Conservation (phyloP, 352 stramenopile species). For the Phytophthora macrochlamydospora region DNA sequence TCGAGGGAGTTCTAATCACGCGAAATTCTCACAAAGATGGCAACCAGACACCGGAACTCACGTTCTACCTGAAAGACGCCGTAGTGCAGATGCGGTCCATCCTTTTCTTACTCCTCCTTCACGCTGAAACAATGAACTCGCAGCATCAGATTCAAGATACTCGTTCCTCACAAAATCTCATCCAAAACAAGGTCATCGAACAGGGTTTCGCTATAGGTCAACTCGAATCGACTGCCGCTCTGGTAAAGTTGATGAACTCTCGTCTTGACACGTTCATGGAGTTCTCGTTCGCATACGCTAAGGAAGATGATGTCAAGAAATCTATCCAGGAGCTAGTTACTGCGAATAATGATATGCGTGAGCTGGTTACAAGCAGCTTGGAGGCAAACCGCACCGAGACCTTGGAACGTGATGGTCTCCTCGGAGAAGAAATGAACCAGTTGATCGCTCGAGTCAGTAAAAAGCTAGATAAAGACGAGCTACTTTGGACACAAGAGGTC, state of each 20-base stretch:
- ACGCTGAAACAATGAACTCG: conserved; percentile 44
- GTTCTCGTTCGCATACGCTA: conserved; percentile 65
- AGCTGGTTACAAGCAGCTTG: conserved; percentile 52
- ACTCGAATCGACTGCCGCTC: conserved; percentile 49
- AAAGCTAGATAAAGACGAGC: conserved; percentile 78
- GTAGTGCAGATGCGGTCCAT: conserved; percentile 69
- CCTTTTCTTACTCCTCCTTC: conserved; percentile 54
- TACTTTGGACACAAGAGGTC: conserved; percentile 78
- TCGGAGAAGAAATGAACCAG: conserved; percentile 67
- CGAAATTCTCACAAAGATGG: conserved; percentile 21
- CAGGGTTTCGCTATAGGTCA: conserved; percentile 62
- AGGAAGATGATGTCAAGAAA: conserved; percentile 78
- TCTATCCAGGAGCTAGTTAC: conserved; percentile 68
- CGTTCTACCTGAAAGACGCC: conserved; percentile 41
- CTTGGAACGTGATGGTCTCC: conserved; percentile 49
- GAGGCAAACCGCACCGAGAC: conserved; percentile 50
- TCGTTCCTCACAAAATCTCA: conserved; percentile 29
- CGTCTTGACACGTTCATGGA: conserved; percentile 71
- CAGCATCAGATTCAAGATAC: conserved; percentile 41
- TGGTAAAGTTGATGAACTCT: conserved; percentile 70
- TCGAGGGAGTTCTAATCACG: conserved; percentile 31
- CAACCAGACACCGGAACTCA: conserved; percentile 29
- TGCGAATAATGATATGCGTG: conserved; percentile 45
- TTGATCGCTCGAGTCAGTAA: conserved; percentile 69
- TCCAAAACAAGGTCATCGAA: conserved; percentile 38